Percentiles rank a stretch among this genome's conserved stretches.
These are phyloP conservation scores for Vanrija pseudolonga DNA, from an alignment of 1,284 basidiomycete species.

Conservation along the genomic window DNA sequence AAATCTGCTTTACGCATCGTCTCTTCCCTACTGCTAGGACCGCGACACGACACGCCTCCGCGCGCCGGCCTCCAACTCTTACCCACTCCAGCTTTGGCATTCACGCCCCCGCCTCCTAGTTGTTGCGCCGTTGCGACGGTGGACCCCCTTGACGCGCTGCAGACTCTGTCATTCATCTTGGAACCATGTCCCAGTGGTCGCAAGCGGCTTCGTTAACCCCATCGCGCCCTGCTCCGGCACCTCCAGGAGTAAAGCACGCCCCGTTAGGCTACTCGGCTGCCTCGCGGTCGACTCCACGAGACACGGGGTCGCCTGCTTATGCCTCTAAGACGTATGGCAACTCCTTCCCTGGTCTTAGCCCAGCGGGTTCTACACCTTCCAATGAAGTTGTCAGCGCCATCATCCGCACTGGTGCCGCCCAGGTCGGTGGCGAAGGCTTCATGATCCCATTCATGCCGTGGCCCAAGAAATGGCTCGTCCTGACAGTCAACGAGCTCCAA, in stretches of 20 bases:
- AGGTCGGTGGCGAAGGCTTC: slow-evolving; percentile 77
- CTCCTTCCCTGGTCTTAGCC: slow-evolving; percentile 29
- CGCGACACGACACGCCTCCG: too few species aligned
- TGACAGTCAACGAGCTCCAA: slow-evolving; percentile 73
- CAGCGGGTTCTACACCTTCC: slow-evolving; percentile 10
- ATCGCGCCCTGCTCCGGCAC: slow-evolving; percentile 38
- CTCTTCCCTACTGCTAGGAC: too few species aligned
- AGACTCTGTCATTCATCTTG: background rate
- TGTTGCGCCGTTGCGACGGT: too few species aligned
- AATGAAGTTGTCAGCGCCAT: slow-evolving; percentile 19
- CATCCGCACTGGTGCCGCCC: slow-evolving; percentile 59
- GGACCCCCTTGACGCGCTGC: background rate
- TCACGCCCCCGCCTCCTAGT: too few species aligned
- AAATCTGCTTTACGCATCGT: too few species aligned
- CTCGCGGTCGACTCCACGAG: background rate
- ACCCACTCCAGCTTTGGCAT: too few species aligned
- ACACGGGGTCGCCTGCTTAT: background rate
- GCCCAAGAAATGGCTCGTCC: slow-evolving; percentile 83
- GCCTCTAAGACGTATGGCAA: slow-evolving; percentile 32
- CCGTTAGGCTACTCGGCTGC: background rate
- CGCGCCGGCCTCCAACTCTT: too few species aligned
- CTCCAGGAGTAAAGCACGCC: slow-evolving; percentile 19
- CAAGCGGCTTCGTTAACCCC: slow-evolving; percentile 35
- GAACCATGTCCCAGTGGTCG: slow-evolving; percentile 27
- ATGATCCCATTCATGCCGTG: slow-evolving; percentile 57